Evolutionary conservation across 75 land plant species (phyloP).

Genomic region (Cunninghamia lanceolata): DNA sequence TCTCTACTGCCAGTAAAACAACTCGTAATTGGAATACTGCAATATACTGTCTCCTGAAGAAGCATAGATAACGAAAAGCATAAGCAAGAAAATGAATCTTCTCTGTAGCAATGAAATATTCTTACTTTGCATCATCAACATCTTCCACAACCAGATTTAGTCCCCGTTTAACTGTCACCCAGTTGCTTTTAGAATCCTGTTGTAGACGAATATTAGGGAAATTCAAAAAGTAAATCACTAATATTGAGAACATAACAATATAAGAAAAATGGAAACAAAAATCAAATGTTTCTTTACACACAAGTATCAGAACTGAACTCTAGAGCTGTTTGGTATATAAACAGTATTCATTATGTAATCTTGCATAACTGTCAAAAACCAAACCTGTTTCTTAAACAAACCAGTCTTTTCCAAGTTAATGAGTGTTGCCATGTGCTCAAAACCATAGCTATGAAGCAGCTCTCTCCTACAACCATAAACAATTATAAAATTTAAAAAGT

Average conservation of each 20-base stretch:
- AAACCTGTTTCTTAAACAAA: slow-evolving; percentile 80
- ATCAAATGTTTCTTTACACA: neutral
- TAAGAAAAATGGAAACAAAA: neutral
- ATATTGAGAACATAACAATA: neutral
- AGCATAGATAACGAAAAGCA: neutral
- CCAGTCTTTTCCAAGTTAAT: slow-evolving; percentile 92
- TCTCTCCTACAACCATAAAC: slow-evolving; percentile 64
- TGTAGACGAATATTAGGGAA: slow-evolving; percentile 6
- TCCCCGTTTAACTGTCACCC: slow-evolving; percentile 64
- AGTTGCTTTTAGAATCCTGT: slow-evolving; percentile 86
- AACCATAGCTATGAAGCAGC: slow-evolving; percentile 93
- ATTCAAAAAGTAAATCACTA: neutral
- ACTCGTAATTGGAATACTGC: neutral
- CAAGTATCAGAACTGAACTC: neutral
- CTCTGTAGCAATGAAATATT: neutral
- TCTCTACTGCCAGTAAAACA: neutral
- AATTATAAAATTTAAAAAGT: neutral
- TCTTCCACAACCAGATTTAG: slow-evolving; percentile 81
- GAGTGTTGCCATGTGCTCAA: slow-evolving; percentile 71
- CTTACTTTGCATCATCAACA: slow-evolving; percentile 80
- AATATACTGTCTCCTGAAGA: neutral
- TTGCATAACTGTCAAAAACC: neutral
- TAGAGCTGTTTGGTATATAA: neutral
- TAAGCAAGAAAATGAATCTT: neutral
- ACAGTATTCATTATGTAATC: neutral